Conservation (phyloP, 2,329 filamentous ascomycete genomes). For the Colletotrichum limetticola region DNA sequence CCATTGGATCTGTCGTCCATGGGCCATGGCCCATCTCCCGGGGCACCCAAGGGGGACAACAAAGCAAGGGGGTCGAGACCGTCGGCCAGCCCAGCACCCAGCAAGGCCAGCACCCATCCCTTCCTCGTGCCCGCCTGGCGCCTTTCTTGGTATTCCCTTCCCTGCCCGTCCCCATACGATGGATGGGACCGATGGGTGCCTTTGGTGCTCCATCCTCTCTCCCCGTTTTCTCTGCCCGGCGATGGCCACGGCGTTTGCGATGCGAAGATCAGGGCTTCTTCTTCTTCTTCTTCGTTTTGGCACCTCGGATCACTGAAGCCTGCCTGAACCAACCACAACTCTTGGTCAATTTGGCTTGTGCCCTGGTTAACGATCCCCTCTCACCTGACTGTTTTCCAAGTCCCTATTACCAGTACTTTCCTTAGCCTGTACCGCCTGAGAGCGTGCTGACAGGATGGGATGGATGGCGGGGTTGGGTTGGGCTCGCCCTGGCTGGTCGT, state of each 20-base stretch:
- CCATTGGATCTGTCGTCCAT: not conserved
- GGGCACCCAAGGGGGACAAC: conserved; percentile 29
- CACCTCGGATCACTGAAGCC: not conserved
- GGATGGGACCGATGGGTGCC: not conserved
- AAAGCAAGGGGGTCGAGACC: conserved; percentile 27
- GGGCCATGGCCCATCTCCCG: conserved; percentile 16
- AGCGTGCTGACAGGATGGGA: not conserved
- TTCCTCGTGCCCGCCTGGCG: not conserved
- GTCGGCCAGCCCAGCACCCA: not conserved
- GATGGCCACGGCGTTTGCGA: not conserved
- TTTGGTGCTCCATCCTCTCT: not conserved
- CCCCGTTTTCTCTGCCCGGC: not conserved
- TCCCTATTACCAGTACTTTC: not conserved
- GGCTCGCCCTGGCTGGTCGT: conserved; percentile 11
- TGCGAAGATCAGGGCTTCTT: not conserved
- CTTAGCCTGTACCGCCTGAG: not conserved
- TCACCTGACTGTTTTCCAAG: not conserved
- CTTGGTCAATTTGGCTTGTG: not conserved
- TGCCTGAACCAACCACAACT: not conserved
- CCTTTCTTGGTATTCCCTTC: not conserved
- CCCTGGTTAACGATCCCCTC: not conserved
- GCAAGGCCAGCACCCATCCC: not conserved
- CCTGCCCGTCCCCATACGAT: not conserved
- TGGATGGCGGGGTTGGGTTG: conserved; percentile 11
- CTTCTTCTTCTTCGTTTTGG: not conserved